A percentile compares a stretch with the other conserved stretches of the same genome.
These are phyloP conservation scores for Cladosporium sp. DNA, from an alignment of 2,329 filamentous ascomycete species.

Conservation along the genomic window DNA sequence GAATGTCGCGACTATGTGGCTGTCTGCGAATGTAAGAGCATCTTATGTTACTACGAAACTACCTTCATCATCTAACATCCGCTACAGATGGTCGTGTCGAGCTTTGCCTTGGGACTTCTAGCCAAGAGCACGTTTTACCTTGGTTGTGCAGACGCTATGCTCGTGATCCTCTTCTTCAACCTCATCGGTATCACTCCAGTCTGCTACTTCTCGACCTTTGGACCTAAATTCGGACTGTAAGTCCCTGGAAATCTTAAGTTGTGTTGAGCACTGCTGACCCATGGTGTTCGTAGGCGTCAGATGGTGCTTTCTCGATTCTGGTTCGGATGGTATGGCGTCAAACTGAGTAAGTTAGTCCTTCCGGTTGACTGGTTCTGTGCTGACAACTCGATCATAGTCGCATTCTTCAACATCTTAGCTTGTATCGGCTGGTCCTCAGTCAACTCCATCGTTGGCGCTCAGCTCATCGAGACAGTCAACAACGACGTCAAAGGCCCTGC, in stretches of 20 bases:
- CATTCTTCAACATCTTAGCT: conserved; percentile 68
- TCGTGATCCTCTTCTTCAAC: conserved; percentile 75
- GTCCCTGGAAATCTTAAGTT: background rate
- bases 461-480: conserved; percentile 75
- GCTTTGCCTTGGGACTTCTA: conserved; percentile 74
- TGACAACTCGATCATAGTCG: conserved; percentile 48
- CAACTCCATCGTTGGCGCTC: conserved; percentile 77
- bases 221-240: conserved; percentile 66
- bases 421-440: conserved; percentile 75
- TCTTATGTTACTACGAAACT: background rate
- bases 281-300: conserved; percentile 51
- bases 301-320: conserved; percentile 79
- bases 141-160: conserved; percentile 70
- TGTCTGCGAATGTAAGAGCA: conserved; percentile 61
- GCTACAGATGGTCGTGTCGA: conserved; percentile 65
- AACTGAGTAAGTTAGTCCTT: conserved; percentile 43
- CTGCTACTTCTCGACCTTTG: conserved; percentile 76
- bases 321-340: conserved; percentile 57
- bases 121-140: conserved; percentile 67
- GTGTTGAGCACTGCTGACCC: background rate
- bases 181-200: conserved; percentile 70
- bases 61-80: background rate
- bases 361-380: background rate
- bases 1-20: conserved; percentile 74
- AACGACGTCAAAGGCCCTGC: conserved; percentile 67